Evolutionary conservation across 768 basidiomycete species (phyloP), one percentile per base, ranked within the genome.

Genomic region (Lyophyllum atratum): DNA sequence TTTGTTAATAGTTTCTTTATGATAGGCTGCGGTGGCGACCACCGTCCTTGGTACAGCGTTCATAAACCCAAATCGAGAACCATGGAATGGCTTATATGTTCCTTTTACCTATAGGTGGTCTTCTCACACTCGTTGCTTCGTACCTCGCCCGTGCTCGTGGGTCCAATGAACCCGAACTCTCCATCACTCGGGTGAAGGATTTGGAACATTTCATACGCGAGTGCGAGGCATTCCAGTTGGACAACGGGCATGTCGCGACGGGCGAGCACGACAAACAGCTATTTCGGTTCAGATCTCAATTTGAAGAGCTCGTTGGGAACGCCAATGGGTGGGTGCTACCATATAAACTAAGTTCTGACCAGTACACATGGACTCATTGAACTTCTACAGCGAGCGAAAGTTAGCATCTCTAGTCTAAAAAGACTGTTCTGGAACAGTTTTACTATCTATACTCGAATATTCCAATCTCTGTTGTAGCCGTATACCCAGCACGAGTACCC

Each of bases 71-170:
- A n/a, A n/a, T n/a, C 4, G 6, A 37, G 44, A 57, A 37, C 3
- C 45, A 25, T n/a, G 19, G 14, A 14, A n/a, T n/a, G n/a, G n/a
- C n/a, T n/a, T n/a, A n/a, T n/a, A n/a, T n/a, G n/a, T n/a, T n/a
- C n/a, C 47, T 14, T 11, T 46, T 24, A 28, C 24, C 3, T 19
- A 14, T 28, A 84, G 86, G 90, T n/a, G 89, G 83, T 9, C 55
- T 87, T 6, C 70, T 87, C 4, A 92, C 89, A 0, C 24, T 90
- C 19, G 80, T 86, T 10, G 89, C 89, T 17, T 85, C 88, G 2
- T 91, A 86, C 68, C 76, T 92, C 22, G 90, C 89, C 3, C 83
- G 85, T 17, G 78, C 82, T 15, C 84, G 88, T 29, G 87, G 87
- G 8, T 85, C 87, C 1, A 82, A 82, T 29, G 89, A 91, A 62